Conservation (phyloP, 306 rosid genomes). For the Rosa chinensis region DNA sequence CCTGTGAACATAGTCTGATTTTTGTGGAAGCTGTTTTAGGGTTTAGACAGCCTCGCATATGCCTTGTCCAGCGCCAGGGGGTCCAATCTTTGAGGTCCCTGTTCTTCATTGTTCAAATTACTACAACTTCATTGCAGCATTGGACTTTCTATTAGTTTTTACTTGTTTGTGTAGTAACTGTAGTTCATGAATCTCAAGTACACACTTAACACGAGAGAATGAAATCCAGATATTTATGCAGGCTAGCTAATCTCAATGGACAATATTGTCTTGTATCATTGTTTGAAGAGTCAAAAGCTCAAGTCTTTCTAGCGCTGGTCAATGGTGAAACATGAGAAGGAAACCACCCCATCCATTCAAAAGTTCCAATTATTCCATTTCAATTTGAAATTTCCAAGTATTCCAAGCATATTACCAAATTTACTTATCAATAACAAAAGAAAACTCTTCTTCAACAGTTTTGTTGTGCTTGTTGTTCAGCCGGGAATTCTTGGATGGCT, state of each 20-base stretch:
- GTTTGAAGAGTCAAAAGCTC: not conserved
- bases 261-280: not conserved
- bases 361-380: not conserved
- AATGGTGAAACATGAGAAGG: not conserved
- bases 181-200: not conserved
- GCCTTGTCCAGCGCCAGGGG: too few relatives aligned
- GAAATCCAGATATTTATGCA: not conserved
- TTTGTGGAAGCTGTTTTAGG: too few relatives aligned
- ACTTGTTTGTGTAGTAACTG: not conserved
- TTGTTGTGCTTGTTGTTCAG: not conserved
- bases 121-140: too few relatives aligned
- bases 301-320: not conserved
- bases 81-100: too few relatives aligned
- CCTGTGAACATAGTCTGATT: too few relatives aligned
- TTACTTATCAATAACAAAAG: not conserved
- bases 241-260: not conserved
- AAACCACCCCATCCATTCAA: not conserved
- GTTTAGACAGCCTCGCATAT: too few relatives aligned
- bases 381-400: not conserved
- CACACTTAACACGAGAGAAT: not conserved
- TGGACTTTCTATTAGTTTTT: not conserved
- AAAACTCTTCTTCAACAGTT: not conserved
- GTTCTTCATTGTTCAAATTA: too few relatives aligned
- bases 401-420: too few relatives aligned
- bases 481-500: conserved; percentile 14